Percentiles rank a stretch among this genome's conserved stretches.
These are phyloP conservation scores for Moesziomyces sp. DNA, from an alignment of 1,284 basidiomycete genomes.

Conservation along the genomic window DNA sequence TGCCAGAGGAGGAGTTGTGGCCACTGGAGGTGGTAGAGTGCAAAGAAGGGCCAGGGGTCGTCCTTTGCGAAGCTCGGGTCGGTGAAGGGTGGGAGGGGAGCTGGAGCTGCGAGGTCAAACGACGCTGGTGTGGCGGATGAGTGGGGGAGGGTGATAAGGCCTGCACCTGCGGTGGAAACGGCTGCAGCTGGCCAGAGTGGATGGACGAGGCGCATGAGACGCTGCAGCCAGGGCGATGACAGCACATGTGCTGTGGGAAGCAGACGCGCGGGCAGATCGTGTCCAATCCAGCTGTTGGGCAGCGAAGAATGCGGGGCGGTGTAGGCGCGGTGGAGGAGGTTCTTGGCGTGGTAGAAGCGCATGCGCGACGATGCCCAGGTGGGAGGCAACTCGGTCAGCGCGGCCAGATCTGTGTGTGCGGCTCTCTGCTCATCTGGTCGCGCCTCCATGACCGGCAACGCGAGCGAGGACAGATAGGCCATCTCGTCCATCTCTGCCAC, in stretches of 20 bases:
- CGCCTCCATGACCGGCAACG: slow-evolving; percentile 36
- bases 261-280: slow-evolving; percentile 67
- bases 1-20: slow-evolving; percentile 52
- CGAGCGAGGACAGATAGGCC: slow-evolving; percentile 33
- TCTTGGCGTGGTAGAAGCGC: slow-evolving; percentile 31
- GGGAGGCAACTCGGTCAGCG: slow-evolving; percentile 22
- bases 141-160: background rate
- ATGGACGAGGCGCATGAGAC: slow-evolving; percentile 12
- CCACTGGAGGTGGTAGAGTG: slow-evolving; percentile 56
- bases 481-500: slow-evolving; percentile 28
- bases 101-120: slow-evolving; percentile 35
- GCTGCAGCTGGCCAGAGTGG: slow-evolving; percentile 21
- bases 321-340: slow-evolving; percentile 33
- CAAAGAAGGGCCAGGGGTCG: slow-evolving; percentile 54
- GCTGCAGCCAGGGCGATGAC: slow-evolving; percentile 1
- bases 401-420: slow-evolving; percentile 9
- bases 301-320: slow-evolving; percentile 37
- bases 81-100: slow-evolving; percentile 37
- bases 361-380: slow-evolving; percentile 29
- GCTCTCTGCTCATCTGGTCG: background rate
- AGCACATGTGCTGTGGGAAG: slow-evolving; percentile 38
- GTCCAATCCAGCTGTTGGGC: slow-evolving; percentile 68
- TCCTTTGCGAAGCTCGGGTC: slow-evolving; percentile 45
- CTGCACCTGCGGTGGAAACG: background rate
- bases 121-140: background rate